A percentile compares a stretch with the other conserved stretches of the same genome.
These are phyloP conservation scores for Amanita inopinata DNA, from an alignment of 768 basidiomycete species.

Conservation along the genomic window DNA sequence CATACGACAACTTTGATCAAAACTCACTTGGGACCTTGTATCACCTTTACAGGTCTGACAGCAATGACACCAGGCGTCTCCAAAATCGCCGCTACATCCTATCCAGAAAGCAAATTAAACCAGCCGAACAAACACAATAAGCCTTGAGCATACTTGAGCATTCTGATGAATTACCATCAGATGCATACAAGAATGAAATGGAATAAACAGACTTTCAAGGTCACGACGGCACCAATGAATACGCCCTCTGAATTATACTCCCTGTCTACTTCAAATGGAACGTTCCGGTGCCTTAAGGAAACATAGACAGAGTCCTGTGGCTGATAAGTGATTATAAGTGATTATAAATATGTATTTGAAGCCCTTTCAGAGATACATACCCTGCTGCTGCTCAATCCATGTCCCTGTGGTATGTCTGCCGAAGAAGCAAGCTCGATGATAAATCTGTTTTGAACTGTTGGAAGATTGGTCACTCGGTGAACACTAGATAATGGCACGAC, in stretches of 20 bases:
- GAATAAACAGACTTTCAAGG: constrained; percentile 28
- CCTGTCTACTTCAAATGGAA: constrained; percentile 36
- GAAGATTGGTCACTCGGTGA: constrained; percentile 26
- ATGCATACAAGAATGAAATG: neutral
- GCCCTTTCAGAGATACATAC: neutral
- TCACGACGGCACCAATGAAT: constrained; percentile 51
- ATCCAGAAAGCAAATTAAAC: neutral
- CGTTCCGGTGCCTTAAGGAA: constrained; percentile 30
- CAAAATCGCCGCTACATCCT: constrained; percentile 41
- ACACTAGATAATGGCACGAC: constrained; percentile 26
- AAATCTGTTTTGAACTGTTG: constrained; percentile 38
- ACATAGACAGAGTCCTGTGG: constrained; percentile 43
- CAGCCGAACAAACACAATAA: neutral
- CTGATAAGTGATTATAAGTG: constrained; percentile 19
- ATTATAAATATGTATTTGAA: neutral
- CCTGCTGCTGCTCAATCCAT: neutral
- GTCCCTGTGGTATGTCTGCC: neutral
- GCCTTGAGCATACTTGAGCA: constrained; percentile 19
- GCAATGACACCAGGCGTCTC: constrained; percentile 42
- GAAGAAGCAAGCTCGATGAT: constrained; percentile 38
- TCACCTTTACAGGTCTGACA: constrained; percentile 42
- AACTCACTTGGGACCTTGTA: constrained; percentile 33
- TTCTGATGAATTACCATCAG: constrained; percentile 14
- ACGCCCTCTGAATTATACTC: constrained; percentile 44
- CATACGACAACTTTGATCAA: neutral